Conservation (phyloP, 371 early-diverging fungal genomes). For the Coemansia sp. region DNA sequence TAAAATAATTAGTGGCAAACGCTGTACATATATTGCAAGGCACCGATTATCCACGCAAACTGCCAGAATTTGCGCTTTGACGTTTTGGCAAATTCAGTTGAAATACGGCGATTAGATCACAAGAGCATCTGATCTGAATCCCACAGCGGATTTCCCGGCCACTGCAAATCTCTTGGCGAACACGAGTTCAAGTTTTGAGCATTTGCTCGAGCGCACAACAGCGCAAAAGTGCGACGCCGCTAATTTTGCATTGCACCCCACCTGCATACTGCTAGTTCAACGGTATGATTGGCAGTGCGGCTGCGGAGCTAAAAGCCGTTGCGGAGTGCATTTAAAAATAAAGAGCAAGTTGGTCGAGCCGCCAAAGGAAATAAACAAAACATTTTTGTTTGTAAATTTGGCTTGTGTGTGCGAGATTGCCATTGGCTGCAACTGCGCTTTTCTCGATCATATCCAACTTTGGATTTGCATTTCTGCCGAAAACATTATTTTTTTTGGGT, state of each 20-base stretch:
- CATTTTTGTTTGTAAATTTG: neutral
- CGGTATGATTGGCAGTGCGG: neutral
- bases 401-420: neutral
- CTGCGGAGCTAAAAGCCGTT: neutral
- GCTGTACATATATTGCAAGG: neutral
- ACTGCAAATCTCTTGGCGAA: neutral
- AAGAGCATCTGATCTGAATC: too few species aligned
- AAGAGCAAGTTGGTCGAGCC: neutral
- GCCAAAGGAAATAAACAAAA: neutral
- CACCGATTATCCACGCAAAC: too few species aligned
- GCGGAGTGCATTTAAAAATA: neutral
- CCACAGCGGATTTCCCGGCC: neutral
- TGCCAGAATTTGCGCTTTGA: too few species aligned
- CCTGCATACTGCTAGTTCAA: neutral
- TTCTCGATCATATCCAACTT: neutral
- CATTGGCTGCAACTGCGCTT: neutral
- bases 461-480: neutral
- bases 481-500: neutral
- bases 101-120: neutral
- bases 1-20: neutral
- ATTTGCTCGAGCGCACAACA: neutral
- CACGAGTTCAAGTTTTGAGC: neutral
- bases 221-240: neutral
- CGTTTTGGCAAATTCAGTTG: neutral
- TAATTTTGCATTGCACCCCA: slow-evolving; percentile 1